Base-by-base conservation (phyloP, 2,329 filamentous ascomycete genomes). In the Aureobasidium sp. region DNA sequence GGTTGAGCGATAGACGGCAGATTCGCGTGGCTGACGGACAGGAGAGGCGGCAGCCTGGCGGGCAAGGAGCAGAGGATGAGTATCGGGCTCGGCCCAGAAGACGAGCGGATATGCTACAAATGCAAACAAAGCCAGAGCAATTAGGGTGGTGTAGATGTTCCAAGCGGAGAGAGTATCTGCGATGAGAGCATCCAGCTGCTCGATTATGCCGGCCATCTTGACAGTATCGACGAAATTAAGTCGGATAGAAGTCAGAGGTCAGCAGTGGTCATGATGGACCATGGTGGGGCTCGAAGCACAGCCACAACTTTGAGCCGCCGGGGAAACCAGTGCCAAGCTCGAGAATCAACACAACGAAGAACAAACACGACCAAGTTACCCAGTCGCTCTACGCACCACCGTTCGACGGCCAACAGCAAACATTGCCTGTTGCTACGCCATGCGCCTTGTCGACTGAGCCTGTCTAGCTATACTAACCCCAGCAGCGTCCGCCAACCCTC, bases 51-150 rank as follows among this genome's bases (percentile, higher is more conserved):
- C 82, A 2, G 91, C 85, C 79, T 97, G 94, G 60, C 93, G 85
- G 61, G 90, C 89, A 31, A 99, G 86, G 52, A 97, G 83, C 75
- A 96, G 87, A 37, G 94, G 93, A 75, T 97, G 94, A 5, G 89
- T 88, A 77, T 99, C 94, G 6, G 94, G 89, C 59, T 97, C 93
- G 64, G 85, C 83, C 56, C 84, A 82, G 64, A 85, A 85, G 69
- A 89, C 78, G 66, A 95, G 77, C 48, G 87, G 83, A 75, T 90
- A 91, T 62, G 86, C 81, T 62, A 93, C 75, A 69, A 91, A 82
- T 61, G 82, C 79, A 64, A 87, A 78, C 47, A 97, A 79, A 64
- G 84, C 71, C 27, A 87, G 83, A 49, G 85, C 81, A 66, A 99
- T 81, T 45, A 85, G 70, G 3, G 89, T 94, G 34, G 90, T 90